Conservation (phyloP, 192 early-diverging fungal species). For the Podila clonocystis region DNA sequence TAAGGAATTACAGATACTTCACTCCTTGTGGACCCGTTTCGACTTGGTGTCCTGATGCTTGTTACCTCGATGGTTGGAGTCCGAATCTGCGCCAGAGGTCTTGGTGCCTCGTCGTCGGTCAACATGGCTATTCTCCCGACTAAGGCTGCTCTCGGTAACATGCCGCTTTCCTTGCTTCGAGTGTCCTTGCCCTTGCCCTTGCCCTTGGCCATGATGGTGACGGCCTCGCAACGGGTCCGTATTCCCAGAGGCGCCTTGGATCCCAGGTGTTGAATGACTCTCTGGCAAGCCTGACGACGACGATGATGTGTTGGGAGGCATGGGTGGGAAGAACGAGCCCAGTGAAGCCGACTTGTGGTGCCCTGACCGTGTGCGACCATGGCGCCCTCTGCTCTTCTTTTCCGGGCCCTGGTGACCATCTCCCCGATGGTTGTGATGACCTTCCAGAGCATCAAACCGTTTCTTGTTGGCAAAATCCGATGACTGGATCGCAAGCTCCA, state of each 20-base stretch:
- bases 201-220: slow-evolving; percentile 67
- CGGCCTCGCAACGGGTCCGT: too few species aligned
- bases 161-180: slow-evolving; percentile 3
- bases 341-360: slow-evolving; percentile 38
- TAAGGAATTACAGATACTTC: too few species aligned
- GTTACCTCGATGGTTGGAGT: too few species aligned
- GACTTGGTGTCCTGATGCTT: too few species aligned
- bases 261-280: neutral
- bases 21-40: too few species aligned
- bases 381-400: slow-evolving; percentile 13
- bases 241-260: slow-evolving; percentile 2
- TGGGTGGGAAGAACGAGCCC: slow-evolving; percentile 30
- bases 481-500: slow-evolving; percentile 14
- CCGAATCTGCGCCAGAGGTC: too few species aligned
- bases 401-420: neutral
- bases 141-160: too few species aligned
- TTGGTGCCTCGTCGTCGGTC: slow-evolving; percentile 47
- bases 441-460: neutral
- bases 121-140: neutral
- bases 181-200: slow-evolving; percentile 74
- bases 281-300: neutral
- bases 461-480: neutral
- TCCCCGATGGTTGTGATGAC: neutral
- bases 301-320: slow-evolving; percentile 2
- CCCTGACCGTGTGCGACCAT: slow-evolving; percentile 26